Percentiles rank a stretch among this genome's conserved stretches.
Conservation (phyloP, 306 rosid species). For the Morella rubra region DNA sequence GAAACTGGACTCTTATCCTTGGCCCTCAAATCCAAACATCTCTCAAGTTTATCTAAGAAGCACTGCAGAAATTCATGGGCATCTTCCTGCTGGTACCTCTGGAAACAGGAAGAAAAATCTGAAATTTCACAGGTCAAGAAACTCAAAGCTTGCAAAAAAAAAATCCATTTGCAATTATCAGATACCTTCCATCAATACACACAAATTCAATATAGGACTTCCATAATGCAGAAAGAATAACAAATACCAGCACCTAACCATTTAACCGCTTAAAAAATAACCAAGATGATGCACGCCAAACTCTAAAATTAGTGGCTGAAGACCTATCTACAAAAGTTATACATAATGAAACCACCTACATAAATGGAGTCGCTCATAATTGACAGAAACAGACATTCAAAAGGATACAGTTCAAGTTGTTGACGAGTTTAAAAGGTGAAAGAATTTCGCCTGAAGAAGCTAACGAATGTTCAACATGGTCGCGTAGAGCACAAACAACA, state of each 20-base stretch:
- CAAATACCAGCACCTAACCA: neutral
- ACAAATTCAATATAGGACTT: too few relatives aligned
- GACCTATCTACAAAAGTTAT: neutral
- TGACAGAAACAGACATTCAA: neutral
- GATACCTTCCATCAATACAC: neutral
- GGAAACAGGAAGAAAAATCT: conserved; percentile 71
- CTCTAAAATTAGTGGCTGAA: neutral
- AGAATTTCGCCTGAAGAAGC: conserved; percentile 41
- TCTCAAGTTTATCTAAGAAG: conserved; percentile 71
- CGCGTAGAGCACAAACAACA: conserved; percentile 62
- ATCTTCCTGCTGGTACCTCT: conserved; percentile 81
- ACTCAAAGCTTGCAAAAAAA: conserved; percentile 23
- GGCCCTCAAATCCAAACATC: conserved; percentile 37
- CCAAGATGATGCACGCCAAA: neutral
- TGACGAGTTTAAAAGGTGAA: conserved; percentile 55
- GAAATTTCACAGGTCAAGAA: conserved; percentile 41
- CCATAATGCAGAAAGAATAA: neutral
- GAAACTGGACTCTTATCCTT: conserved; percentile 22
- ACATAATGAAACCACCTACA: neutral
- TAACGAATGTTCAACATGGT: conserved; percentile 53
- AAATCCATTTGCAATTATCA: neutral
- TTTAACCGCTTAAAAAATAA: too few relatives aligned
- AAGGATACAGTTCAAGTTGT: conserved; percentile 83
- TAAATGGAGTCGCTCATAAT: neutral
- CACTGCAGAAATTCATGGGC: conserved; percentile 93